Percentiles rank a stretch among this genome's conserved stretches.
Evolutionary conservation across 2,329 filamentous ascomycete genomes (phyloP).

Genomic region (Venturia asperata): DNA sequence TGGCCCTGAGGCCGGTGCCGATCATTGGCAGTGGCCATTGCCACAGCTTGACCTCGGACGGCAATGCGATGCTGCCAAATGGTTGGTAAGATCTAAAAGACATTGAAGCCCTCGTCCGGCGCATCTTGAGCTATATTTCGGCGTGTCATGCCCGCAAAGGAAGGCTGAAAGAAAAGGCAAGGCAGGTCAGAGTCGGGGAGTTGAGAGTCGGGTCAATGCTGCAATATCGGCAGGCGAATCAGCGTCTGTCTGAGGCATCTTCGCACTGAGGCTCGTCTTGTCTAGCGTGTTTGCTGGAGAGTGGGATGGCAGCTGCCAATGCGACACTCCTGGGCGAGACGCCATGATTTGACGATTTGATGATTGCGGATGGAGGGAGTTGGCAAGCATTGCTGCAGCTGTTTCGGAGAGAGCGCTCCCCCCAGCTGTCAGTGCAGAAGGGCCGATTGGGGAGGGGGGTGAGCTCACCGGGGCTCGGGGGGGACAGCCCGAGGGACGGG

Average conservation of each 20-base stretch:
- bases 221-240: background rate
- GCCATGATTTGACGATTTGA: background rate
- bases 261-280: background rate
- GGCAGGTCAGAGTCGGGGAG: background rate
- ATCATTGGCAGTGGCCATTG: background rate
- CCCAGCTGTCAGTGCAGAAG: background rate
- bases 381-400: background rate
- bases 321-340: background rate
- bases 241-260: background rate
- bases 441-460: background rate
- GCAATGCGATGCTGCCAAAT: background rate
- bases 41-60: no score
- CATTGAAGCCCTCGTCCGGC: background rate
- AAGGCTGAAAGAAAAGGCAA: background rate
- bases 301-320: background rate
- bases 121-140: background rate
- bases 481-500: no score
- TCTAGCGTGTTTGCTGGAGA: constrained; percentile 7
- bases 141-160: background rate
- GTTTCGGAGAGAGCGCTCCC: background rate
- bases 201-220: background rate
- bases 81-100: background rate
- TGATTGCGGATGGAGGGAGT: background rate
- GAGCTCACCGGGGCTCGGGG: no score
- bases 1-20: background rate